These are phyloP conservation scores for Suillus occidentalis DNA, from an alignment of 768 basidiomycete species.

Conservation along the genomic window DNA sequence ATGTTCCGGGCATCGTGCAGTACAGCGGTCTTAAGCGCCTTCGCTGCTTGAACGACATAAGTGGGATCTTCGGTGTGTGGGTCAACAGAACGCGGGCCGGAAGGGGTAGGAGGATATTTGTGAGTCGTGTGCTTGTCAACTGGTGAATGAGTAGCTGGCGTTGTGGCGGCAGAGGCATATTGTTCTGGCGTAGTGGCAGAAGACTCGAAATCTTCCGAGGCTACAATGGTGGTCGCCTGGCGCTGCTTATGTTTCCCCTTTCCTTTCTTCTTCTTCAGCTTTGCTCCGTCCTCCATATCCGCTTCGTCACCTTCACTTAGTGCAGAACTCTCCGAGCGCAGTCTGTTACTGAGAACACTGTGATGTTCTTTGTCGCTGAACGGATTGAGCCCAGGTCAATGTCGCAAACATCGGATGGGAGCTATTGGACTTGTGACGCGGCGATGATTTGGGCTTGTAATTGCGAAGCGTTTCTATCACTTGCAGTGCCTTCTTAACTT, in stretches of 20 bases:
- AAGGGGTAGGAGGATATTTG: conserved; percentile 41
- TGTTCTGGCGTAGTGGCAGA: conserved; percentile 10
- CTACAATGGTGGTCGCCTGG: conserved; percentile 4
- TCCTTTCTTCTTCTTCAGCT: conserved; percentile 25
- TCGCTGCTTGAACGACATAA: conserved; percentile 56
- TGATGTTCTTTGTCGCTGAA: conserved; percentile 50
- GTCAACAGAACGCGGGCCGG: conserved; percentile 18
- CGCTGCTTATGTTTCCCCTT: conserved; percentile 30
- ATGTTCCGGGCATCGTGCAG: conserved; percentile 78
- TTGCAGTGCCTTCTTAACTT: conserved; percentile 50
- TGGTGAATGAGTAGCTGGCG: conserved; percentile 5
- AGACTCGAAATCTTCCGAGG: conserved; percentile 14
- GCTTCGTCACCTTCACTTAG: conserved; percentile 32
- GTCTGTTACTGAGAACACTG: conserved; percentile 33
- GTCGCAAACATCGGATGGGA: conserved; percentile 43
- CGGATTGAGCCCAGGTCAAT: conserved; percentile 29
- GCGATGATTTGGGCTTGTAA: conserved; percentile 50
- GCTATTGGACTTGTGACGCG: conserved; percentile 31
- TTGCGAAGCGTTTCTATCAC: conserved; percentile 68
- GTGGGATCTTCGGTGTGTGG: conserved; percentile 36
- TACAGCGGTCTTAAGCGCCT: conserved; percentile 64
- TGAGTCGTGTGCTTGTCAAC: conserved; percentile 20
- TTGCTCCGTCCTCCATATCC: conserved; percentile 24
- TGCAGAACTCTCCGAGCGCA: conserved; percentile 23
- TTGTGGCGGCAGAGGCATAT: neutral